phyloP scores from a whole-genome alignment of 78 protist genomes.

The Speleostelium caveatum region DNA sequence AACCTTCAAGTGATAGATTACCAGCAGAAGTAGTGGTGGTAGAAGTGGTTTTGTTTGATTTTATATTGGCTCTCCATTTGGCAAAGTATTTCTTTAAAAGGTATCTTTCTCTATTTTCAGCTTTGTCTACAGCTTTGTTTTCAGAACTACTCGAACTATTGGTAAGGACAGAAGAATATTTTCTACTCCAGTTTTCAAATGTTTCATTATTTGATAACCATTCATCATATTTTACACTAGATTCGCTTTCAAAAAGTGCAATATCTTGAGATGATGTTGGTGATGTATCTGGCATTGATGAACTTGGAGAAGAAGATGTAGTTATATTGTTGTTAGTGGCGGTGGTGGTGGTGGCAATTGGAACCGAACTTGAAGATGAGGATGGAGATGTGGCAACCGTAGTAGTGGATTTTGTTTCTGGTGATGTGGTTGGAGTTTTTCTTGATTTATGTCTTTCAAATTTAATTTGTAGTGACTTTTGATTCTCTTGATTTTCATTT shows the following conservation, averaged over 20 bases:
- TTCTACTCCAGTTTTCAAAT: conserved; percentile 27
- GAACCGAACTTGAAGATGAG: background rate
- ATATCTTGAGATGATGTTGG: conserved; percentile 3
- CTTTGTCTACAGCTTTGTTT: background rate
- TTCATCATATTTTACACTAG: conserved; percentile 34
- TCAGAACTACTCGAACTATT: background rate
- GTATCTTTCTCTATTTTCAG: background rate
- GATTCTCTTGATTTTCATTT: background rate
- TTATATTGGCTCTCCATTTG: conserved; percentile 27
- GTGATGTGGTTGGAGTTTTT: conserved; percentile 5
- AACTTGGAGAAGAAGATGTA: background rate
- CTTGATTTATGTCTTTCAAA: conserved; percentile 28
- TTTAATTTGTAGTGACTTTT: background rate
- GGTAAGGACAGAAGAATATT: conserved; percentile 6
- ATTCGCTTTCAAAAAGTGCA: conserved; percentile 31
- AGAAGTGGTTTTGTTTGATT: background rate
- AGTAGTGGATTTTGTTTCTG: background rate
- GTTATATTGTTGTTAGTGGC: background rate
- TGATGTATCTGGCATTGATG: background rate
- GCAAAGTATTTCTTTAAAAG: background rate
- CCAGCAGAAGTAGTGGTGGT: background rate
- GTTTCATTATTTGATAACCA: conserved; percentile 1
- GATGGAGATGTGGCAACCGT: background rate
- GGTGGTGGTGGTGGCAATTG: background rate
- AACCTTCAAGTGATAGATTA: conserved; percentile 18